Conservation (phyloP, 129 eudicot genomes). For the carrot (Daucus carota) region DH1_v3.0 NC_030383.2:37737001-37737500, state of each 20-base stretch:
- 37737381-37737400: slow-evolving; percentile 44
- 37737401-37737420: slow-evolving; percentile 59
- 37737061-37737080: background rate
- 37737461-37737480: slow-evolving; percentile 79
- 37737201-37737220: too few relatives aligned
- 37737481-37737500: slow-evolving; percentile 94
- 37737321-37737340: slow-evolving; percentile 63
- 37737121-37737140: too few relatives aligned
- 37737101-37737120: too few relatives aligned
- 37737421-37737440: slow-evolving; percentile 57
- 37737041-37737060: background rate
- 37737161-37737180: too few relatives aligned
- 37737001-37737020: background rate
- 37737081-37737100: background rate
- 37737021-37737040: background rate
- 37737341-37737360: slow-evolving; percentile 64
- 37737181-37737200: too few relatives aligned
- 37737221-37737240: too few relatives aligned
- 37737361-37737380: slow-evolving; percentile 62
- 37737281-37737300: background rate
- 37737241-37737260: too few relatives aligned
- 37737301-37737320: slow-evolving; percentile 80
- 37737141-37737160: too few relatives aligned
- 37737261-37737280: too few relatives aligned
- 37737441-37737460: slow-evolving; percentile 72